phyloP scores from a whole-genome alignment of 306 rosid genomes.

The Sesbania bispinosa region DNA sequence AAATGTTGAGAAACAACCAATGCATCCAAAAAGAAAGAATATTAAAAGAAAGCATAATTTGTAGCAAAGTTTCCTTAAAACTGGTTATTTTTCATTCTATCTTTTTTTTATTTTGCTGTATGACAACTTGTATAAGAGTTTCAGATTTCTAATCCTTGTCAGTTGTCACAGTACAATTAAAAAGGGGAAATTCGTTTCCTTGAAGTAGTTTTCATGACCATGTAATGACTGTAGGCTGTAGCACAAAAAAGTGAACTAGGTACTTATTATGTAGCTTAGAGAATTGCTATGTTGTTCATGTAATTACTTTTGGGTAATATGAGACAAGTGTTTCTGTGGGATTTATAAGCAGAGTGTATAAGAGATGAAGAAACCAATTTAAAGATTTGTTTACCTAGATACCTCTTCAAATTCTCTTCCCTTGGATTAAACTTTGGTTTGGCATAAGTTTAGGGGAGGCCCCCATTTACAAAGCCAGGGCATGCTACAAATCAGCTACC shows the following conservation, averaged over 20 bases:
- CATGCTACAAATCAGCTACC: not conserved
- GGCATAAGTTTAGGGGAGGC: not conserved
- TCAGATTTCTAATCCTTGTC: conserved; percentile 3
- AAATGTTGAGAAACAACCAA: not conserved
- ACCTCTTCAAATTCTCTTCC: conserved; percentile 10
- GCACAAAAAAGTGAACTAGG: not conserved
- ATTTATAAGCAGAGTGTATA: not conserved
- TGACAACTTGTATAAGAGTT: not conserved
- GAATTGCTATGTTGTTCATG: not conserved
- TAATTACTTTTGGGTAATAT: not conserved
- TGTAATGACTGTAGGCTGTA: not conserved
- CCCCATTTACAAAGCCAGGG: not conserved
- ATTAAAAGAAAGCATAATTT: not conserved
- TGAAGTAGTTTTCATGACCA: not conserved
- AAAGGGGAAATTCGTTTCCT: not conserved
- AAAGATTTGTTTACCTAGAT: not conserved
- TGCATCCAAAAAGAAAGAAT: not conserved
- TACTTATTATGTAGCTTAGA: not conserved
- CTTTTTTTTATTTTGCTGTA: not conserved
- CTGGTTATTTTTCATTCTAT: not conserved
- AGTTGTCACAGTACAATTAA: not conserved
- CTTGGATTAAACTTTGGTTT: not conserved
- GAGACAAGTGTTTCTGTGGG: not conserved
- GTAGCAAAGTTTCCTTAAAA: not conserved
- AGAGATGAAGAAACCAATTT: not conserved